Percentiles rank a stretch among this genome's conserved stretches.
phyloP scores from a whole-genome alignment of 2,329 filamentous ascomycete genomes.

The Conoideocrella luteorostrata region DNA sequence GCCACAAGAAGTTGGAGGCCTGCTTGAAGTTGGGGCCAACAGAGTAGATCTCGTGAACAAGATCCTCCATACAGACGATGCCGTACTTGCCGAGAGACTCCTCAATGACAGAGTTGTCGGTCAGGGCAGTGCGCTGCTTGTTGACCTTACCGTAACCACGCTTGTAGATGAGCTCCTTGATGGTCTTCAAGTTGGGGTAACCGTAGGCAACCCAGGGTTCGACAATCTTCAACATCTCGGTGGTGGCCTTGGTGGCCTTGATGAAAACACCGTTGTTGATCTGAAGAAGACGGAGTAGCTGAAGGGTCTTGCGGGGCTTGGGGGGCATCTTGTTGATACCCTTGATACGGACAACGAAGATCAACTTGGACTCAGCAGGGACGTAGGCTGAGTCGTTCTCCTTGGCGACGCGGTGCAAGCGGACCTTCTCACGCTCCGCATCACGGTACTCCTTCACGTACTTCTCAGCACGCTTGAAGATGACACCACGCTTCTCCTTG shows the following conservation, averaged over 20 bases:
- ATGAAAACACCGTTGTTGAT: constrained; percentile 99
- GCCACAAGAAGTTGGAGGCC: constrained; percentile 98
- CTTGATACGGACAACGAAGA: constrained; percentile 99
- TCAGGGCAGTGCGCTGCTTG: constrained; percentile 94
- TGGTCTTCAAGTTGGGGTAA: constrained; percentile 98
- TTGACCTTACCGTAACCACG: constrained; percentile 98
- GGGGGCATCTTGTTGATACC: constrained; percentile 99
- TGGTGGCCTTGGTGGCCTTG: constrained; percentile 93
- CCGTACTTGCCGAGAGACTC: constrained; percentile 95
- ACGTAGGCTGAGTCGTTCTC: constrained; percentile 91
- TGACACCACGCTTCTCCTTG: constrained; percentile 97
- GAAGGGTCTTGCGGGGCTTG: constrained; percentile 99
- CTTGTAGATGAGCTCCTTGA: constrained; percentile 99
- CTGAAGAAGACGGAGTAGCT: constrained; percentile 98
- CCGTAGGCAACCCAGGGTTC: constrained; percentile 99
- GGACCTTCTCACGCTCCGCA: constrained; percentile 96
- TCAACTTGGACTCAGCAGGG: constrained; percentile 88
- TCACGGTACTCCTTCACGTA: constrained; percentile 99
- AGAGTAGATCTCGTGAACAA: constrained; percentile 98
- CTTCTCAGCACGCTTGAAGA: constrained; percentile 99
- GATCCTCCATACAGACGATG: constrained; percentile 98
- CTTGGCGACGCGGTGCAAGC: constrained; percentile 83
- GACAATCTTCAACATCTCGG: constrained; percentile 95
- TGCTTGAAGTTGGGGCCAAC: constrained; percentile 99
- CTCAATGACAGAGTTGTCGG: constrained; percentile 97